Evolutionary conservation across 1,284 basidiomycete genomes (phyloP), one percentile per base, ranked within the genome.

Genomic region (Bondarzewia mesenterica): DNA sequence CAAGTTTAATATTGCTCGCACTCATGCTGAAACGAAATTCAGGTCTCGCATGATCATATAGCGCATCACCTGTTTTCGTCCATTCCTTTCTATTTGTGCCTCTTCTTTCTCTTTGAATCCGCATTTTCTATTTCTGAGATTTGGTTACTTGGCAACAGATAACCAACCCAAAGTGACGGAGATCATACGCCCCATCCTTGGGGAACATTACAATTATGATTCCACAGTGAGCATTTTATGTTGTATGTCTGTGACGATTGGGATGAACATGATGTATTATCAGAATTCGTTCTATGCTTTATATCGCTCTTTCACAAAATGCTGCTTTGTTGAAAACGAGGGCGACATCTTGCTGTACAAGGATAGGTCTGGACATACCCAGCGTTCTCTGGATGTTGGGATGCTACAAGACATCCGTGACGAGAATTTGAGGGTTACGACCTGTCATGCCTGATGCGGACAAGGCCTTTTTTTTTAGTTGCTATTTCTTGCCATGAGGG

Each of bases 311-410:
- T 73, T 74, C 57, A 69, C 67, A 3, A 60, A 73, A 50, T 75
- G 74, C 56, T 59, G 66, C 58, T 84, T 79, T 57, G 70, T 84
- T 50, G 82, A 85, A 58, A 78, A 83, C 57, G 73, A 77, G 48
- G 80, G 75, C 37, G 73, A 77, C 52, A 71, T 83, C 50, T 68
- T 78, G 18, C 83, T 85, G 64, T 85, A 75, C 71, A 78, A 77
- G 67, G 78, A 85, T 61, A 68, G 67, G 44, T 48, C 68, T 7
- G 52, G 52, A 5, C 16, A 49, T 15, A 40, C 44, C 15, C 43
- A 39, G 42, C 16, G 42, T 8, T 12, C n/a, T 39, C 16, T 45
- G 15, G 18, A 4, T 18, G 0, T 36, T 7, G n/a, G n/a, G n/a
- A n/a, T n/a, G n/a, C n/a, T n/a, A n/a, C n/a, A n/a, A n/a, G n/a